Base-by-base conservation (phyloP, 1,139 yeast species). In the Taphrina wiesneri region DNA sequence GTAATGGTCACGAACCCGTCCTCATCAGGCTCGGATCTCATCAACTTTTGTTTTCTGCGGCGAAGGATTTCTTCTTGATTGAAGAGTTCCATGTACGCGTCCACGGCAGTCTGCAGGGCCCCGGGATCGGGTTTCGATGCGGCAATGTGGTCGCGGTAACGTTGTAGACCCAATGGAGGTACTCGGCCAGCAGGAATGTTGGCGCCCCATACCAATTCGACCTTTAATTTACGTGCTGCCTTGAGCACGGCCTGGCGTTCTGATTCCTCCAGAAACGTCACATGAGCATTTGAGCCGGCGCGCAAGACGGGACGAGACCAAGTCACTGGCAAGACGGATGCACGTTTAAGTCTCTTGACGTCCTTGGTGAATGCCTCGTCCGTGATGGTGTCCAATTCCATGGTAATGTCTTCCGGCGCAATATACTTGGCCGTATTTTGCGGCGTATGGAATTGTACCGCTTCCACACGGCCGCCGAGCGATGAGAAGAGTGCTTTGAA, bases 31-130 rank as follows among this genome's bases (percentile, higher is more conserved):
- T 67, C 72, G 30, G 67, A 83, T 82, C 66, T 86, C 57, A 63
- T 65, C 9, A 67, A 66, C 49, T 67, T 67, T 15, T 69, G 81
- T 57, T 85, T 85, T 39, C 84, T 85, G 52, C 80, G 81, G 5
- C 88, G 85, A 66, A 83, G 85, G 69, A 82, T 83, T 74, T 93
- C 99, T 28, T 86, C 85, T 66, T 81, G 77, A 72, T 87, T 90
- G 75, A 92, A 93, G 26, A 84, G 84, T 26, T 77, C 77, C 81
- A 93, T 82, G 17, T 86, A 82, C 53, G 78, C 77, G 30, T 89
- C 81, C 4, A 88, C 91, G 34, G 78, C 72, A 17, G 76, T 75
- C 21, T 85, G 81, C 32, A 88, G 76, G 53, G 74, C 76, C 5
- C 77, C 82, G 13, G 81, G 77, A 70, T 84, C 83, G 21, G 72